Conservation (phyloP, 2,329 filamentous ascomycete species). For the Coniochaeta sp. region DNA sequence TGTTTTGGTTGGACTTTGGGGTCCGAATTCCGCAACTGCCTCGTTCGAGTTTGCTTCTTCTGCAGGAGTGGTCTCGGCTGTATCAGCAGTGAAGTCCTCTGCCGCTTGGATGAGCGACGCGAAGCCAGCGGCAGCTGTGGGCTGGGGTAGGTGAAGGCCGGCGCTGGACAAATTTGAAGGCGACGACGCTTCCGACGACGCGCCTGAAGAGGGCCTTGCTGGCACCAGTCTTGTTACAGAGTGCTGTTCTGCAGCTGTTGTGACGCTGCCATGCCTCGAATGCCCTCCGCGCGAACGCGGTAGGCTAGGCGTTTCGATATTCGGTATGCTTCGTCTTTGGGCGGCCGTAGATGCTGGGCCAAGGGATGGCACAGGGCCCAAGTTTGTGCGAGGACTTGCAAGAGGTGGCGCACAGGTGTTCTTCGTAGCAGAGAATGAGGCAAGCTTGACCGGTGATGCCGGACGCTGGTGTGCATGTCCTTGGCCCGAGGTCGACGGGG, state of each 20-base stretch:
- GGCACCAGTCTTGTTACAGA: slow-evolving; percentile 27
- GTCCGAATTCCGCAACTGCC: slow-evolving; percentile 16
- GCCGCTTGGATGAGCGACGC: slow-evolving; percentile 49
- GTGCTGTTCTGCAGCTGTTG: slow-evolving; percentile 15
- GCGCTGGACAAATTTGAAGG: slow-evolving; percentile 24
- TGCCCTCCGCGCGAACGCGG: neutral
- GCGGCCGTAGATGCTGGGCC: neutral
- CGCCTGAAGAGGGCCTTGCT: slow-evolving; percentile 14
- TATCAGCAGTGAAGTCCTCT: slow-evolving; percentile 33
- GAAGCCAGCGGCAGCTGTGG: slow-evolving; percentile 27
- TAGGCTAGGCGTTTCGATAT: neutral
- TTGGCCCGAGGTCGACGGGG: slow-evolving; percentile 17
- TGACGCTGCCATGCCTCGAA: neutral
- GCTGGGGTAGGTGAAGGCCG: slow-evolving; percentile 23
- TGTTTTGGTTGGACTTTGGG: slow-evolving; percentile 48
- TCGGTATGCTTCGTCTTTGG: neutral
- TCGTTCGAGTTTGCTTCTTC: slow-evolving; percentile 14
- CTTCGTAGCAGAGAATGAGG: slow-evolving; percentile 13
- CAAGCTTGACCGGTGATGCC: slow-evolving; percentile 42
- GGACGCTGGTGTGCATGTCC: slow-evolving; percentile 31
- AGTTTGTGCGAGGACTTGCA: slow-evolving; percentile 7
- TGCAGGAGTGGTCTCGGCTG: slow-evolving; percentile 17
- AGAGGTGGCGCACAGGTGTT: neutral
- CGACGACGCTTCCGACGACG: slow-evolving; percentile 28
- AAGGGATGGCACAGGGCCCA: slow-evolving; percentile 12